Conservation (phyloP, 73 alveolate species). For the Symbiodinium pilosum region DNA sequence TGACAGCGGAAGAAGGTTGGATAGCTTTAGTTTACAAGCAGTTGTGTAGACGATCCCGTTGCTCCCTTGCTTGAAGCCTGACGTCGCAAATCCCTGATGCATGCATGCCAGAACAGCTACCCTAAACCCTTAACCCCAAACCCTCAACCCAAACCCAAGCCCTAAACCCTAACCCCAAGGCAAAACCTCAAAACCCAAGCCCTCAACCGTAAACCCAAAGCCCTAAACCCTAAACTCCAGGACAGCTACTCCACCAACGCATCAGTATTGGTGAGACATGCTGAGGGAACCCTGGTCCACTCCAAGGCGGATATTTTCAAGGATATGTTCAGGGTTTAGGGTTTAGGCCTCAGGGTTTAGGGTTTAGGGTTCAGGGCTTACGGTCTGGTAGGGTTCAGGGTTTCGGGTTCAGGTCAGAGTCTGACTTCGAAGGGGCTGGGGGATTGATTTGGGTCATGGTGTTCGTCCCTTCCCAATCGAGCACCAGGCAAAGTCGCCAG, state of each 20-base stretch:
- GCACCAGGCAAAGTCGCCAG: no score
- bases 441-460: no score
- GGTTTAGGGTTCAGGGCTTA: not conserved
- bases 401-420: not conserved
- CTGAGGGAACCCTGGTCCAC: slow-evolving; percentile 45
- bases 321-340: not conserved
- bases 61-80: no score
- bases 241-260: slow-evolving; percentile 91
- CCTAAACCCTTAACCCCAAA: no score
- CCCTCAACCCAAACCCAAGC: not conserved
- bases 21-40: no score
- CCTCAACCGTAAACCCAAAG: not conserved
- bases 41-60: no score
- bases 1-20: no score
- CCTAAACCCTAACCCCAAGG: not conserved
- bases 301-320: slow-evolving; percentile 33
- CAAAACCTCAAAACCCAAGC: not conserved
- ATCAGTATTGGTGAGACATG: slow-evolving; percentile 57
- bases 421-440: not conserved
- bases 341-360: not conserved
- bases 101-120: no score
- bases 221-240: not conserved
- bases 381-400: not conserved
- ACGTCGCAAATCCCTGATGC: no score
- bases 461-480: no score